Conservation (phyloP, 1,284 basidiomycete genomes). For the Cronartium quercuum region DNA sequence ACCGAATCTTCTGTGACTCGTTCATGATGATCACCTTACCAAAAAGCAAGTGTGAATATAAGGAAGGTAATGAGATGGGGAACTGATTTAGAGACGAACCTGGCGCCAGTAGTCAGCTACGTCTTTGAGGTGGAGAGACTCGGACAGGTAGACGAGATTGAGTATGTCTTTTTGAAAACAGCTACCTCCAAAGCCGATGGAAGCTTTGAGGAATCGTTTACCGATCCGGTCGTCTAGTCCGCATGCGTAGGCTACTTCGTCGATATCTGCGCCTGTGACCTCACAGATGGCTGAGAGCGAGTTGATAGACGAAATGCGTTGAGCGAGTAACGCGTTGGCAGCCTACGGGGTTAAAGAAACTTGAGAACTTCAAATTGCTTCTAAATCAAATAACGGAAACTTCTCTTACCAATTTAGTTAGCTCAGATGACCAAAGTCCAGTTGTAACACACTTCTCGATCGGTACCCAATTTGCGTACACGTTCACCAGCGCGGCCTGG, state of each 20-base stretch:
- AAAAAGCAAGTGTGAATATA: neutral
- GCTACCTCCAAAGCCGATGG: constrained; percentile 93
- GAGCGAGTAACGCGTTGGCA: constrained; percentile 94
- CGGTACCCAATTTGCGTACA: constrained; percentile 96
- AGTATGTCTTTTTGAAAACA: constrained; percentile 99
- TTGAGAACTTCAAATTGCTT: neutral
- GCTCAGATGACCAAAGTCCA: constrained; percentile 96
- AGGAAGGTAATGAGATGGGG: neutral
- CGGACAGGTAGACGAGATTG: constrained; percentile 93
- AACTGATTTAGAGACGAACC: constrained; percentile 41
- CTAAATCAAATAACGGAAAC: neutral
- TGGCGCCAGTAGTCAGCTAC: constrained; percentile 91
- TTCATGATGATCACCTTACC: constrained; percentile 85
- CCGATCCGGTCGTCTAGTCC: constrained; percentile 90
- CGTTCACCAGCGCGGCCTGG: constrained; percentile 64
- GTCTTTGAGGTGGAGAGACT: constrained; percentile 86
- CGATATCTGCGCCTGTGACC: constrained; percentile 97
- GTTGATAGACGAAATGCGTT: constrained; percentile 94
- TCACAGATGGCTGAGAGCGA: constrained; percentile 98
- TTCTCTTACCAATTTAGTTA: constrained; percentile 71
- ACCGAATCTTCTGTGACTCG: constrained; percentile 75
- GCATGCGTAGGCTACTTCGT: constrained; percentile 92
- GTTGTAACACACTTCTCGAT: constrained; percentile 79
- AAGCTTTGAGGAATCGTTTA: constrained; percentile 89
- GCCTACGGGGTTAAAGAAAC: constrained; percentile 53